Base-by-base conservation (phyloP, 2,329 filamentous ascomycete genomes). In the Aspergillus aculeatus region DNA sequence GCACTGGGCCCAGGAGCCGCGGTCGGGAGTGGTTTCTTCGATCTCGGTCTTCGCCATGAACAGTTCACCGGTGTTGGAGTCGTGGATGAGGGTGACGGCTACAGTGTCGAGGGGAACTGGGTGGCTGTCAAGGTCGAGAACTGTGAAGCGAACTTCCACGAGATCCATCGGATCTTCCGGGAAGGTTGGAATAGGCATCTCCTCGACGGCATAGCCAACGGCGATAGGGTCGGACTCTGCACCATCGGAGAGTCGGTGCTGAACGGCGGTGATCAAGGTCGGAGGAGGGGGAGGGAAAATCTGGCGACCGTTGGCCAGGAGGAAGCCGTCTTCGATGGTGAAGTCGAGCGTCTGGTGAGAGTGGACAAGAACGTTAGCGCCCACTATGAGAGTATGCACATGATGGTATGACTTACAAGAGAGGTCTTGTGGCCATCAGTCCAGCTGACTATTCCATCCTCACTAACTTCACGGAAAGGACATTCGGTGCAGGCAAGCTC, bases 91-190 rank as follows among this genome's bases (percentile, higher is more conserved):
- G 35, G 71, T 73, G 48, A 81, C 70, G 31, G 73, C 70, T 47
- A 80, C 67, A 14, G 78, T 78, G 58, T 79, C 75, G n/a, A 79
- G 69, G 19, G 78, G 76, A 10, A 79, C 77, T 1, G 79, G 78
- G 51, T 74, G 71, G 29, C 72, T 68, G 47, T 76, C 74, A 19
- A 81, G 66, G 56, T 78, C 77, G 29, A 81, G 71, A 38, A 80
- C 71, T n/a, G 78, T 80, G 66, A 81, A 78, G 44, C 77, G 73
- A 59, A 80, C 65, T 11, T 73, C 69, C 2, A 76, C 62, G 24
- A 80, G 63, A 9, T 76, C 72, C 48, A 70, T 65, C 7, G 69
- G 64, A n/a, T 70, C 71, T 24, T 76, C 71, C 9, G 66, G 59
- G 16, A 72, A 64, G 12, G 68, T 62, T 21, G 68, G 62, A 47